A percentile compares a stretch with the other conserved stretches of the same genome.
phyloP scores from a whole-genome alignment of 176 grass and related monocot species.

The Oryza punctata region DNA sequence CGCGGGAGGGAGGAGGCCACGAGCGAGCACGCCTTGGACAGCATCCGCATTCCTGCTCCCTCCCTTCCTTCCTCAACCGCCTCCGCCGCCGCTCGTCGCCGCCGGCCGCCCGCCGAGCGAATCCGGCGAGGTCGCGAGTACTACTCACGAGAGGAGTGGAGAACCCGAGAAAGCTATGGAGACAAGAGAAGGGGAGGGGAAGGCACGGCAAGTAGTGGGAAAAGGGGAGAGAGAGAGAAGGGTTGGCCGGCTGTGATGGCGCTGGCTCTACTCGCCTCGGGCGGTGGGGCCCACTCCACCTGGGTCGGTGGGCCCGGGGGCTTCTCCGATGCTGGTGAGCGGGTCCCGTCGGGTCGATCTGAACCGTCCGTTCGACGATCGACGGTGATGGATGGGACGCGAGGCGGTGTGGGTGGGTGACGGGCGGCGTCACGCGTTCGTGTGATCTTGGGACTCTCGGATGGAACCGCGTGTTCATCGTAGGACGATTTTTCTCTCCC shows the following conservation, averaged over 20 bases:
- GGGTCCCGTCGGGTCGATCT: neutral
- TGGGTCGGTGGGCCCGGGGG: neutral
- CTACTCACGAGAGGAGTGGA: neutral
- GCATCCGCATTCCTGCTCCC: conserved; percentile 55
- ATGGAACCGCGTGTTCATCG: neutral
- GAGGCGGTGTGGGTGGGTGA: neutral
- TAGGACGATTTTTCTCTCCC: neutral
- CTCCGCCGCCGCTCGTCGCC: neutral
- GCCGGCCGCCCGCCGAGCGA: neutral
- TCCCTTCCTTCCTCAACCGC: neutral
- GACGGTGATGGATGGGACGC: neutral
- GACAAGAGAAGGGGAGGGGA: neutral
- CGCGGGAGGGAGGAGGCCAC: conserved; percentile 72
- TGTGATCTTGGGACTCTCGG: conserved; percentile 1
- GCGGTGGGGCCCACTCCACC: neutral
- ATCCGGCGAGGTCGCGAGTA: conserved; percentile 2
- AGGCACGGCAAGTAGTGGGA: conserved; percentile 36
- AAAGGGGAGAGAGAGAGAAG: neutral
- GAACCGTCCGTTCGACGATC: neutral
- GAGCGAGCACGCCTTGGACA: conserved; percentile 83
- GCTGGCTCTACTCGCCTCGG: conserved; percentile 35
- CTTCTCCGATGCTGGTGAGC: neutral
- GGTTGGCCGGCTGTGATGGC: conserved; percentile 41
- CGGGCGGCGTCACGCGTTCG: neutral
- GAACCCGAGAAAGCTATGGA: conserved; percentile 9